Evolutionary conservation across 1,284 basidiomycete genomes (phyloP).

Genomic region (Rhodofomes roseus): DNA sequence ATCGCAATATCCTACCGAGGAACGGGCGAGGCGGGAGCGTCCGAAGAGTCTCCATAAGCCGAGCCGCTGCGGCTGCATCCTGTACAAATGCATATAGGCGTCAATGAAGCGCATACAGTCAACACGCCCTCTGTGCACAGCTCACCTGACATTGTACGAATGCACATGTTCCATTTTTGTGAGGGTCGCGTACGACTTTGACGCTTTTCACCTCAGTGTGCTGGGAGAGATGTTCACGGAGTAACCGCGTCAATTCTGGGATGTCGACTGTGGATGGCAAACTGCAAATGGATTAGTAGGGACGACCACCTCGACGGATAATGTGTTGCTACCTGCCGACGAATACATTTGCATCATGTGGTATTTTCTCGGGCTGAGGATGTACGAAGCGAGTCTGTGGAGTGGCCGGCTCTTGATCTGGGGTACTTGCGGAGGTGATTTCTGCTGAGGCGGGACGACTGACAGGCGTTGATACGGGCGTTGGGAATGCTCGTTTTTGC

Average conservation of each 20-base stretch:
- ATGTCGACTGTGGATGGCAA: conserved; percentile 67
- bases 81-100: conserved; percentile 27
- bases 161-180: conserved; percentile 70
- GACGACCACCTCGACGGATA: not conserved
- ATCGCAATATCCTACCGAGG: conserved; percentile 66
- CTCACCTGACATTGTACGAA: conserved; percentile 78
- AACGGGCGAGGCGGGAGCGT: conserved; percentile 53
- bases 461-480: conserved; percentile 23
- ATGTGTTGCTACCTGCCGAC: conserved; percentile 61
- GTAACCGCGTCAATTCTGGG: conserved; percentile 50
- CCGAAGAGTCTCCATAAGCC: conserved; percentile 57
- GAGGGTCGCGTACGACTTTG: conserved; percentile 67
- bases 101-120: conserved; percentile 1
- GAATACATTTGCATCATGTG: conserved; percentile 75
- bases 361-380: conserved; percentile 43
- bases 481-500: conserved; percentile 17
- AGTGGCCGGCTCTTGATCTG: not conserved
- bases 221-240: conserved; percentile 60
- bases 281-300: conserved; percentile 33
- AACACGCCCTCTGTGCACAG: not conserved
- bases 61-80: conserved; percentile 55
- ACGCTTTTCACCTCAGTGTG: conserved; percentile 61
- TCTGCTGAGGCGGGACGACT: conserved; percentile 16
- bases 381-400: conserved; percentile 15
- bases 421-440: conserved; percentile 5